These are phyloP conservation scores for Ramicandelaber brevisporus DNA, from an alignment of 192 early-diverging fungal species.

Conservation along the genomic window DNA sequence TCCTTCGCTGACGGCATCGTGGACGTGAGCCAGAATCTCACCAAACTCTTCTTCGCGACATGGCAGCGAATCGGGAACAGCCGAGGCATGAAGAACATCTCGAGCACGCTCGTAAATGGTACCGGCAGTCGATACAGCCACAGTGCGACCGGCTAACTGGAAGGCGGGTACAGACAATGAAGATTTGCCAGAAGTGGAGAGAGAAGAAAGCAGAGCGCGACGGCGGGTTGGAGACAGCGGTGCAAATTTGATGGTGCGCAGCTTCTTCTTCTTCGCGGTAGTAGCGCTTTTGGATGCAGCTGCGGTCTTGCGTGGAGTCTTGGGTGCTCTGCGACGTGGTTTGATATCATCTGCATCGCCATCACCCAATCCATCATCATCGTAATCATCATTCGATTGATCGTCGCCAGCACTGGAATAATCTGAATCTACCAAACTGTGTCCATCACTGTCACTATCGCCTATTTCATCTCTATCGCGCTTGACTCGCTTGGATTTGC, in stretches of 20 bases:
- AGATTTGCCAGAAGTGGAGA: constrained; percentile 5
- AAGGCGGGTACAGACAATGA: constrained; percentile 1
- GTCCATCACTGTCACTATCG: constrained; percentile 2
- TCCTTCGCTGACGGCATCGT: constrained; percentile 54
- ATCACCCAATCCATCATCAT: not conserved
- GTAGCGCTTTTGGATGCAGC: not conserved
- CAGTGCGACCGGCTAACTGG: constrained; percentile 9
- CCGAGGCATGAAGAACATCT: constrained; percentile 64
- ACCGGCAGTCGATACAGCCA: constrained; percentile 4
- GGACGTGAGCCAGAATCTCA: constrained; percentile 45
- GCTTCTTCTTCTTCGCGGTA: constrained; percentile 7
- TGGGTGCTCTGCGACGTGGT: not conserved
- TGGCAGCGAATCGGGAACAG: constrained; percentile 73
- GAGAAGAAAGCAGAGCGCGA: constrained; percentile 5
- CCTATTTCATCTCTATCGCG: constrained; percentile 1
- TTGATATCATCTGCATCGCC: not conserved
- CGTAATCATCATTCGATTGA: not conserved
- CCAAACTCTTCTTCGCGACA: constrained; percentile 82
- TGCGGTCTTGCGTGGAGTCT: constrained; percentile 1
- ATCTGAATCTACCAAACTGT: constrained; percentile 1
- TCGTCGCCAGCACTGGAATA: constrained; percentile 1
- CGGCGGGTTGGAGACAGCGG: constrained; percentile 6
- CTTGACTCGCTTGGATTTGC: constrained; percentile 4
- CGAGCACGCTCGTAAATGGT: constrained; percentile 37
- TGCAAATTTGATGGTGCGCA: constrained; percentile 11